Conservation (phyloP, 805 yeast genomes). For the Lipomyces starkeyi region DNA sequence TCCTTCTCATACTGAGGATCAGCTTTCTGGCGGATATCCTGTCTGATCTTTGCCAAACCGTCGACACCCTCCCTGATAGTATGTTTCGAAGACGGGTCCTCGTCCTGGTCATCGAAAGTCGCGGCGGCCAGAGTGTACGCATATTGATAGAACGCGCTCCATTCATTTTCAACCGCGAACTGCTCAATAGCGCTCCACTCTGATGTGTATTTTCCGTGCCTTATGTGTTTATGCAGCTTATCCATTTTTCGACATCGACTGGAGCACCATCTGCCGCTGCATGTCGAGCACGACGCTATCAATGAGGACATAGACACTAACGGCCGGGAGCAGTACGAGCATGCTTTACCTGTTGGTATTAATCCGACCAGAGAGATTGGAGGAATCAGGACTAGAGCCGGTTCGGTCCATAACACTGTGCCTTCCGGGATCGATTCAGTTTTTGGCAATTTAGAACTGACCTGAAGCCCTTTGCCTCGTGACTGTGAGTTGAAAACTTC, state of each 20-base stretch:
- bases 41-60: constrained; percentile 73
- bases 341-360: constrained; percentile 66
- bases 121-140: constrained; percentile 54
- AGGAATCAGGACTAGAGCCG: constrained; percentile 65
- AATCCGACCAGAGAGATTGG: constrained; percentile 68
- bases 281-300: constrained; percentile 64
- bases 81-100: constrained; percentile 39
- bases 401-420: constrained; percentile 65
- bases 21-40: constrained; percentile 65
- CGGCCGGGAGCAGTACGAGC: constrained; percentile 72
- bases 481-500: constrained; percentile 56
- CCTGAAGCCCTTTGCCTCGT: constrained; percentile 67
- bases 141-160: constrained; percentile 72
- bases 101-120: constrained; percentile 9
- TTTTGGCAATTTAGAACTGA: constrained; percentile 41
- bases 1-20: constrained; percentile 57
- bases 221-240: constrained; percentile 59
- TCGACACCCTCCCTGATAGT: constrained; percentile 53
- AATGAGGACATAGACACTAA: constrained; percentile 50
- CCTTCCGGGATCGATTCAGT: constrained; percentile 55
- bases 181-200: constrained; percentile 64
- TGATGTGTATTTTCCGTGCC: constrained; percentile 57
- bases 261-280: constrained; percentile 75
- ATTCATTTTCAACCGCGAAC: constrained; percentile 66
- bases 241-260: constrained; percentile 62